Conservation (phyloP, 768 basidiomycete species). For the Tremella mesenterica region DNA sequence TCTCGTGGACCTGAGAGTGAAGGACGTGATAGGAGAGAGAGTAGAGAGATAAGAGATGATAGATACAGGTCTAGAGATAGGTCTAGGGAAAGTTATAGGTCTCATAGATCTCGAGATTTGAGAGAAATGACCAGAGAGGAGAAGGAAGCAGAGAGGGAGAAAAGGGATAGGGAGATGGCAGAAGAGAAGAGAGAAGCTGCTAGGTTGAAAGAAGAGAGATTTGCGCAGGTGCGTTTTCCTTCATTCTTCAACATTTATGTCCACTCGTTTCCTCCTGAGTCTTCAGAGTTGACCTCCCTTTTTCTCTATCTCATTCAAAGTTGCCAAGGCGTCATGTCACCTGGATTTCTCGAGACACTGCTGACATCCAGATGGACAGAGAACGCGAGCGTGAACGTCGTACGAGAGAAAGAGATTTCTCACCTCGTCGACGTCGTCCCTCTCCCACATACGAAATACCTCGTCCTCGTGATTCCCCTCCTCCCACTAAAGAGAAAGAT, state of each 20-base stretch:
- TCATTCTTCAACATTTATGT: neutral
- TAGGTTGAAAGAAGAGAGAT: slow-evolving; percentile 13
- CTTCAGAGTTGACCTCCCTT: neutral
- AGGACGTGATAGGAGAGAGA: slow-evolving; percentile 13
- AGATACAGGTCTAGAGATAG: slow-evolving; percentile 14
- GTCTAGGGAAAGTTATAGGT: slow-evolving; percentile 23
- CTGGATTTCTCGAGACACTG: neutral
- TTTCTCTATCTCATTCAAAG: neutral
- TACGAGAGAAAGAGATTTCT: slow-evolving; percentile 5
- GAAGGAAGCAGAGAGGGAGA: slow-evolving; percentile 33
- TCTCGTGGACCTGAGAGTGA: slow-evolving; percentile 27
- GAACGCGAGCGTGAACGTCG: slow-evolving; percentile 21
- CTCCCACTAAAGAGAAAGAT: slow-evolving; percentile 10
- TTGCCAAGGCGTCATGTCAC: slow-evolving; percentile 8
- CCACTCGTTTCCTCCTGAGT: no score
- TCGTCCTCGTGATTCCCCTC: slow-evolving; percentile 7
- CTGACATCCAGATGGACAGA: slow-evolving; percentile 21
- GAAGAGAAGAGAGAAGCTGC: slow-evolving; percentile 30
- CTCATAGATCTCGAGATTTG: slow-evolving; percentile 15
- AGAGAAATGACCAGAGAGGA: slow-evolving; percentile 35
- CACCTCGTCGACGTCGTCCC: slow-evolving; percentile 23
- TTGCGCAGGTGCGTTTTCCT: slow-evolving; percentile 5
- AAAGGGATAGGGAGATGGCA: slow-evolving; percentile 34
- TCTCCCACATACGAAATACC: slow-evolving; percentile 20
- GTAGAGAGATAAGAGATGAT: slow-evolving; percentile 4